Evolutionary conservation across 306 rosid species (phyloP).

Genomic region (Fragaria vesca): DNA sequence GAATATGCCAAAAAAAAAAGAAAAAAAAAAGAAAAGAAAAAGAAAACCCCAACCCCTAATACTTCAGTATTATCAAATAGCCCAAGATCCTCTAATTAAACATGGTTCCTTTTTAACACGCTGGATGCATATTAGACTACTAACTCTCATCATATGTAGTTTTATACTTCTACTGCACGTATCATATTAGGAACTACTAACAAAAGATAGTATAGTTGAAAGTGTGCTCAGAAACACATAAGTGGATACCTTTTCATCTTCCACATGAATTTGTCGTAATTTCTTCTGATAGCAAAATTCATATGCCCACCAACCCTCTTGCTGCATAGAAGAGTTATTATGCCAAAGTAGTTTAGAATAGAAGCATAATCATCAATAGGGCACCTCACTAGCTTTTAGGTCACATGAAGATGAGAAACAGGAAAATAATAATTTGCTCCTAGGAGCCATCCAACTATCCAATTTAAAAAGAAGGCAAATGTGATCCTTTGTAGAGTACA

Average conservation of each 20-base stretch:
- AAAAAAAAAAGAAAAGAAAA: no score
- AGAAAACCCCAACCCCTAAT: background rate
- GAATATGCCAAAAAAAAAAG: background rate
- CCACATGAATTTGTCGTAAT: constrained; percentile 82
- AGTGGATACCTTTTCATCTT: constrained; percentile 68
- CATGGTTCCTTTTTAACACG: background rate
- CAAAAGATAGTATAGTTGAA: background rate
- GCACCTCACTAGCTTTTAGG: background rate
- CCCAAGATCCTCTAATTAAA: background rate
- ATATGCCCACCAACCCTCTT: constrained; percentile 99
- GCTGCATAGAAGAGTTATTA: constrained; percentile 54
- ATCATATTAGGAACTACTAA: background rate
- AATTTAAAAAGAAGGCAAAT: background rate
- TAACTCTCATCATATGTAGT: background rate
- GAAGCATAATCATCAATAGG: background rate
- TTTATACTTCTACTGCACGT: background rate
- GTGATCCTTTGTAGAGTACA: background rate
- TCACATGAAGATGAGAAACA: background rate
- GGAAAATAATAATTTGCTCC: constrained; percentile 1
- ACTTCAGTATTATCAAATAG: background rate
- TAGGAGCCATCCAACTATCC: background rate
- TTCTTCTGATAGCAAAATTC: constrained; percentile 86
- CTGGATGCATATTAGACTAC: background rate
- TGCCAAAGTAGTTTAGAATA: background rate
- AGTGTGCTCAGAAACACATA: constrained; percentile 16